Conservation (phyloP, 495 filamentous ascomycete species). For the Penicillium soppii region DNA sequence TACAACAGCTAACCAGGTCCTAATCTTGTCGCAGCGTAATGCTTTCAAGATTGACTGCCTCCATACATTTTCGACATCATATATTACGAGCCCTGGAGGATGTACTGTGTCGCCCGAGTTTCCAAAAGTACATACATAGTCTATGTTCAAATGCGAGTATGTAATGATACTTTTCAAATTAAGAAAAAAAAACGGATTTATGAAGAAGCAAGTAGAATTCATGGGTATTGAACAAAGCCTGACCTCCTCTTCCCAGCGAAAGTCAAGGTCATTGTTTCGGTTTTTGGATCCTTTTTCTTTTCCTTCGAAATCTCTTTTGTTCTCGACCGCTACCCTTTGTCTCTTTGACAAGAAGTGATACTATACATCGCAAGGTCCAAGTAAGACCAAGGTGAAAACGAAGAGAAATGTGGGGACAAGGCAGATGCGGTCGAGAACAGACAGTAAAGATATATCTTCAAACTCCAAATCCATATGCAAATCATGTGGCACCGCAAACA, state of each 20-base stretch:
- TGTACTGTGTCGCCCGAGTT: no score
- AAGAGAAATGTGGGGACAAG: slow-evolving; percentile 6
- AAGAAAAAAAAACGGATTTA: no score
- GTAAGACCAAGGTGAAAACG: slow-evolving; percentile 2
- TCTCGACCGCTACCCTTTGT: background rate
- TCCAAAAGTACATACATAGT: no score
- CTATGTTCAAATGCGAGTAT: no score
- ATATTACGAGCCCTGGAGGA: no score
- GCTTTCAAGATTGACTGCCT: no score
- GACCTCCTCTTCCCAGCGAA: slow-evolving; percentile 16
- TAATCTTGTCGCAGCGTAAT: no score
- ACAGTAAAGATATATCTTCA: slow-evolving; percentile 15
- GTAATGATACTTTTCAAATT: no score
- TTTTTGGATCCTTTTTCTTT: slow-evolving; percentile 8
- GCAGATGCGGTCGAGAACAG: slow-evolving; percentile 7
- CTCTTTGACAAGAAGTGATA: slow-evolving; percentile 10
- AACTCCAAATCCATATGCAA: slow-evolving; percentile 31
- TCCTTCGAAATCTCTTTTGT: background rate
- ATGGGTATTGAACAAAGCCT: slow-evolving; percentile 39
- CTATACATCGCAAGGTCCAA: slow-evolving; percentile 19
- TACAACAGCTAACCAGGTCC: no score
- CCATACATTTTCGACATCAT: no score
- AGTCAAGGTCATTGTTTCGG: slow-evolving; percentile 14
- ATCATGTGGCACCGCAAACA: slow-evolving; percentile 9
- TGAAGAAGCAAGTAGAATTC: slow-evolving; percentile 26